Conservation (phyloP, 176 grass and related monocot species). For the Musa itinerans region DNA sequence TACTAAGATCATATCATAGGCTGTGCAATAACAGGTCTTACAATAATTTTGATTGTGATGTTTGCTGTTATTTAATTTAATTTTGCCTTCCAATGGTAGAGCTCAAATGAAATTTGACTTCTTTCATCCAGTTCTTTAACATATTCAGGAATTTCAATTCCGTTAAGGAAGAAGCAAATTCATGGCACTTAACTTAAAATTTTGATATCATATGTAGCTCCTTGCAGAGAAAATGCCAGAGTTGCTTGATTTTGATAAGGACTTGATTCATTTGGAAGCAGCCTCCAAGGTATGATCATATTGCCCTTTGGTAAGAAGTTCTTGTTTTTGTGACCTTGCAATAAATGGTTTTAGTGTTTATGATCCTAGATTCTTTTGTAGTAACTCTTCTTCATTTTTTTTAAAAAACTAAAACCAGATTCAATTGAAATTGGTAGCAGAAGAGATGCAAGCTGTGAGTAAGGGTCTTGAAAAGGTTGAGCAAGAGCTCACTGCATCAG, state of each 20-base stretch:
- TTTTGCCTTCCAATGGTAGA: background rate
- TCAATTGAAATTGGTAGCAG: slow-evolving; percentile 81
- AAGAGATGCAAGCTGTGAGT: slow-evolving; percentile 98
- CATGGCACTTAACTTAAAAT: background rate
- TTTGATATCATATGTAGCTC: slow-evolving; percentile 36
- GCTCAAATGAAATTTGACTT: background rate
- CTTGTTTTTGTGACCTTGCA: background rate
- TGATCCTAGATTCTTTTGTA: background rate
- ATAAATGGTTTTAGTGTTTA: background rate
- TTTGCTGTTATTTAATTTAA: no score
- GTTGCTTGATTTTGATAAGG: slow-evolving; percentile 98
- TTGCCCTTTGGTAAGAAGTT: background rate
- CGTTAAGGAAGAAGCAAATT: background rate
- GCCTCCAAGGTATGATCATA: slow-evolving; percentile 68
- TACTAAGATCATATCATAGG: no score
- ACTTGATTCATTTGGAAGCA: slow-evolving; percentile 95
- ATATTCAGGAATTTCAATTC: background rate
- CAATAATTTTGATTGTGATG: no score
- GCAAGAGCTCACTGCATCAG: slow-evolving; percentile 77
- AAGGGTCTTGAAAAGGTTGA: slow-evolving; percentile 99
- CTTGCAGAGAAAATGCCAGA: slow-evolving; percentile 86
- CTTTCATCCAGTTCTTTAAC: background rate
- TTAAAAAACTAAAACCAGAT: slow-evolving; percentile 56
- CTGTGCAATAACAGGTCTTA: no score
- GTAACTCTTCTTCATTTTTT: slow-evolving; percentile 1